These are phyloP conservation scores for Fusarium tricinctum DNA, from an alignment of 2,329 filamentous ascomycete genomes.

Conservation along the genomic window DNA sequence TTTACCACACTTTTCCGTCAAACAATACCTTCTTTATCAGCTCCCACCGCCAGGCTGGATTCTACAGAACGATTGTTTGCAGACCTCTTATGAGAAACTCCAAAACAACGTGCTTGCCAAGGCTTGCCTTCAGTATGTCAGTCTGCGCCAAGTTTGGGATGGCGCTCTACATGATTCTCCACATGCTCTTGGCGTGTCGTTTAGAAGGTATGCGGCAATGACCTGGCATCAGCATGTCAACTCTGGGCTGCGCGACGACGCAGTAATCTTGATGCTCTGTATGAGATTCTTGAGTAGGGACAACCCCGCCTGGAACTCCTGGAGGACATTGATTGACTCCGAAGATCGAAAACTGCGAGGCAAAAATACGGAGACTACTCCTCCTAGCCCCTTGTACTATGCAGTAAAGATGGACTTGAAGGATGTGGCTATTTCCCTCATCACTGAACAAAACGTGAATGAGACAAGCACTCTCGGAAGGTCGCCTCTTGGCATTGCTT, in stretches of 20 bases:
- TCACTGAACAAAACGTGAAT: background rate
- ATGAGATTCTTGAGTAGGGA: background rate
- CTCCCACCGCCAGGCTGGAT: background rate
- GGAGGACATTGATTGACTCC: background rate
- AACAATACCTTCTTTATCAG: constrained; percentile 29
- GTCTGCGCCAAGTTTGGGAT: background rate
- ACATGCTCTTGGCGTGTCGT: background rate
- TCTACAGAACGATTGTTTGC: background rate
- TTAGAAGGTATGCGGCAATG: background rate
- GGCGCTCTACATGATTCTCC: background rate
- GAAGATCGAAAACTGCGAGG: background rate
- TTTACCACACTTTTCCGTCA: constrained; percentile 43
- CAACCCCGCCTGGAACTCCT: background rate
- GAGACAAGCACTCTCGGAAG: background rate
- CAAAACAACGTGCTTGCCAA: constrained; percentile 1
- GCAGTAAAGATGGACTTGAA: background rate
- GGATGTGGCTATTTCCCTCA: background rate
- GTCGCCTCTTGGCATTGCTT: constrained; percentile 1
- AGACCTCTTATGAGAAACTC: background rate
- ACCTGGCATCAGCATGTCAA: background rate
- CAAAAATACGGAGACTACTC: background rate
- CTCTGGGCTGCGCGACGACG: background rate
- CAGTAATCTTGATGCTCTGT: background rate
- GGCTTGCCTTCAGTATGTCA: constrained; percentile 9
- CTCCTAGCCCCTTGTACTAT: constrained; percentile 4